These are phyloP conservation scores for Butyriboletus loyo DNA, from an alignment of 768 basidiomycete genomes.

Conservation along the genomic window DNA sequence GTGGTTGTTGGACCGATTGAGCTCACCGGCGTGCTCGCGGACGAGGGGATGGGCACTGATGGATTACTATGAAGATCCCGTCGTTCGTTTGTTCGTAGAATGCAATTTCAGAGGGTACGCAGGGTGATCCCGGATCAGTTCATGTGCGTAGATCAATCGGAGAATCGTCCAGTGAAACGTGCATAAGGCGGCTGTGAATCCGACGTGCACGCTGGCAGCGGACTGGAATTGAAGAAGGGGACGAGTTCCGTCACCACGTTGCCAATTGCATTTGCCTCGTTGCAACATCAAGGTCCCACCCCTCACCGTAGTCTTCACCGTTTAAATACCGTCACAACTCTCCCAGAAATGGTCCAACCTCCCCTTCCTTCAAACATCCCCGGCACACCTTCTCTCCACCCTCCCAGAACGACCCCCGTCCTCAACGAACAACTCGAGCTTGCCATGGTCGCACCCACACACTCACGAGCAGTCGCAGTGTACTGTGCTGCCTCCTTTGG, in stretches of 20 bases:
- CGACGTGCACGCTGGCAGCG: too few relatives aligned
- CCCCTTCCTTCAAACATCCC: slow-evolving; percentile 3
- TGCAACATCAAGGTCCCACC: slow-evolving; percentile 10
- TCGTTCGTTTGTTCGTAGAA: slow-evolving; percentile 70
- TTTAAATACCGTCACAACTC: slow-evolving; percentile 24
- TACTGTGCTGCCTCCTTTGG: slow-evolving; percentile 83
- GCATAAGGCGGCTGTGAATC: too few relatives aligned
- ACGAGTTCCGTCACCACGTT: not conserved
- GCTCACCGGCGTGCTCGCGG: slow-evolving; percentile 33
- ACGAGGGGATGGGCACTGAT: slow-evolving; percentile 74
- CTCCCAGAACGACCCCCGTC: not conserved
- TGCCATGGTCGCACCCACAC: slow-evolving; percentile 30
- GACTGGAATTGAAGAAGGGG: too few relatives aligned
- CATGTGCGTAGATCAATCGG: too few relatives aligned
- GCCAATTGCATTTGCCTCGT: slow-evolving; percentile 17
- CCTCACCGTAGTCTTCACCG: slow-evolving; percentile 9
- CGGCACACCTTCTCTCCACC: not conserved
- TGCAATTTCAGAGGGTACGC: slow-evolving; percentile 62
- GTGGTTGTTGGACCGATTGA: slow-evolving; percentile 65
- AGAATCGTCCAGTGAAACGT: too few relatives aligned
- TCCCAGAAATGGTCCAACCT: slow-evolving; percentile 10
- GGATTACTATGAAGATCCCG: slow-evolving; percentile 69
- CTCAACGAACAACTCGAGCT: slow-evolving; percentile 11
- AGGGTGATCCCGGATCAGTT: not conserved
- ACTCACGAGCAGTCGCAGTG: slow-evolving; percentile 58